phyloP scores from a whole-genome alignment of 139 green algal genomes.

The Picochlorum sp. region DNA sequence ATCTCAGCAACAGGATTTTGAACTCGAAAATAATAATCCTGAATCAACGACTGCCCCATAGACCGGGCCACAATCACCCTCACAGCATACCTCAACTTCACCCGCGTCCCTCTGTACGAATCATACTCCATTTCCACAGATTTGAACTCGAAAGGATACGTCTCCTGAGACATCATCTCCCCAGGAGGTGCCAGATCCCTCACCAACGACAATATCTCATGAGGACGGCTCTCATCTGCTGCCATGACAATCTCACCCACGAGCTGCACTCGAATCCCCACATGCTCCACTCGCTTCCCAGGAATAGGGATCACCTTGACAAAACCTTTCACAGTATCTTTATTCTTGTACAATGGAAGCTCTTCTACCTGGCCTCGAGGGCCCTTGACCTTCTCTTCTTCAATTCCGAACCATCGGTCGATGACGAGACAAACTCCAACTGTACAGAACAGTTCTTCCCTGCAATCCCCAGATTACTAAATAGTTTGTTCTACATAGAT shows the following conservation, averaged over 20 bases:
- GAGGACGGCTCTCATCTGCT: slow-evolving; percentile 64
- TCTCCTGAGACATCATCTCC: slow-evolving; percentile 62
- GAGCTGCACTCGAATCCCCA: slow-evolving; percentile 92
- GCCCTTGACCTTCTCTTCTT: slow-evolving; percentile 27
- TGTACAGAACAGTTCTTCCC: slow-evolving; percentile 32
- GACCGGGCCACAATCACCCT: slow-evolving; percentile 70
- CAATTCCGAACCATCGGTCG: slow-evolving; percentile 9
- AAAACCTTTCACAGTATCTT: slow-evolving; percentile 59
- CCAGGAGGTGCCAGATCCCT: slow-evolving; percentile 69
- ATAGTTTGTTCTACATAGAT: slow-evolving; percentile 28
- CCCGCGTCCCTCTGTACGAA: slow-evolving; percentile 78
- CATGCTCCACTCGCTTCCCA: slow-evolving; percentile 86
- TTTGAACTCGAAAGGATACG: slow-evolving; percentile 90
- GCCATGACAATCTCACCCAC: slow-evolving; percentile 93
- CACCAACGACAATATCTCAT: slow-evolving; percentile 86
- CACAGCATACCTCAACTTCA: slow-evolving; percentile 63
- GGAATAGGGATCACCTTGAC: slow-evolving; percentile 52
- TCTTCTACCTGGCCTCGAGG: slow-evolving; percentile 41
- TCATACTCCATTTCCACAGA: slow-evolving; percentile 96
- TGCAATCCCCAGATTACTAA: slow-evolving; percentile 16
- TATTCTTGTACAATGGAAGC: slow-evolving; percentile 65
- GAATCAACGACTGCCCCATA: slow-evolving; percentile 64
- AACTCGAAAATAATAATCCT: slow-evolving; percentile 87
- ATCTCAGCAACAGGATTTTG: slow-evolving; percentile 41
- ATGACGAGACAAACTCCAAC: slow-evolving; percentile 33